Conservation (phyloP, 139 green algal species). For the Coelastrella sp. region DNA sequence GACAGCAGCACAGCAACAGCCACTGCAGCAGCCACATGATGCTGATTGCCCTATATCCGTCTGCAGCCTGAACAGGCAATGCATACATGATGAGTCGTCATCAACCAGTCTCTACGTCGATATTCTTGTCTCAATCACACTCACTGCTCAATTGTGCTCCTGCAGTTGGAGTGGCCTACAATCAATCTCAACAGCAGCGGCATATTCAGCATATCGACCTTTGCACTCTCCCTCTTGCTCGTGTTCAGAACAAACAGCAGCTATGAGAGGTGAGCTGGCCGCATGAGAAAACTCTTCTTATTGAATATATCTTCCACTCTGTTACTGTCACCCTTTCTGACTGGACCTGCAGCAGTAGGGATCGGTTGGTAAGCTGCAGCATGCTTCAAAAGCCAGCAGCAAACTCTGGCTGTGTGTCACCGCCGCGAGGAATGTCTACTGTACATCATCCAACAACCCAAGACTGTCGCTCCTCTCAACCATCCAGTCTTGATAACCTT, state of each 20-base stretch:
- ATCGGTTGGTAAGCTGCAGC: neutral
- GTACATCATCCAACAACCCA: neutral
- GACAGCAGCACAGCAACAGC: neutral
- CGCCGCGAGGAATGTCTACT: neutral
- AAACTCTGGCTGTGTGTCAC: neutral
- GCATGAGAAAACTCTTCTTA: too few species aligned
- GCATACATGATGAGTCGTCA: neutral
- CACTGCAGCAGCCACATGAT: neutral
- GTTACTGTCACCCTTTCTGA: too few species aligned
- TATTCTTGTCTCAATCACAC: neutral
- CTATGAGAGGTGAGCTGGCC: conserved; percentile 12
- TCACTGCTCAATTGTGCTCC: neutral
- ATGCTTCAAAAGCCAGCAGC: neutral
- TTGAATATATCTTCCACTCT: too few species aligned
- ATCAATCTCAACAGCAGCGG: conserved; percentile 25
- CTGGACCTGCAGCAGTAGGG: neutral
- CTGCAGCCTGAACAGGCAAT: neutral
- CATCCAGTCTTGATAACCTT: too few species aligned
- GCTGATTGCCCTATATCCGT: neutral
- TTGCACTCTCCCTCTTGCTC: conserved; percentile 56
- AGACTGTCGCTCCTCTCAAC: too few species aligned
- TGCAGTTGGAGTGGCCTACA: conserved; percentile 38
- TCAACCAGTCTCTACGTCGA: neutral
- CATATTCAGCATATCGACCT: conserved; percentile 48
- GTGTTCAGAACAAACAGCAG: conserved; percentile 49